Evolutionary conservation across 2,329 filamentous ascomycete genomes (phyloP).

Genomic region (Colletotrichum tropicale): DNA sequence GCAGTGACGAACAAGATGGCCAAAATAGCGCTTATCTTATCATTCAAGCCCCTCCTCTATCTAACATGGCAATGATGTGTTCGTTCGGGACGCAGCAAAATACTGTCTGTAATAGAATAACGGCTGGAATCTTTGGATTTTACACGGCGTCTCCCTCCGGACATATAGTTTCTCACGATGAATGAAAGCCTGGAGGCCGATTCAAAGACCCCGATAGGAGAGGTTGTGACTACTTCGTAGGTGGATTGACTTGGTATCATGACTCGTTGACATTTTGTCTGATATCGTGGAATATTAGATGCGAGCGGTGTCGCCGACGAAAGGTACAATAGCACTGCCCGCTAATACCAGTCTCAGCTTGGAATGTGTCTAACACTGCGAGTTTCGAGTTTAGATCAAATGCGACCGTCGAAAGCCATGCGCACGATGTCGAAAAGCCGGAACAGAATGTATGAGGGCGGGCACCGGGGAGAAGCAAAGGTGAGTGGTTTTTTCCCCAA

Average conservation of each 20-base stretch:
- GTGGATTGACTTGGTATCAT: neutral
- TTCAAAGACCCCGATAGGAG: neutral
- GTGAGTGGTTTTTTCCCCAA: slow-evolving; percentile 24
- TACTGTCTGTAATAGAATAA: neutral
- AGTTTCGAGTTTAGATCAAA: slow-evolving; percentile 44
- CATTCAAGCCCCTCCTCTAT: neutral
- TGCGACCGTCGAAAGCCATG: slow-evolving; percentile 57
- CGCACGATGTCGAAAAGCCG: slow-evolving; percentile 48
- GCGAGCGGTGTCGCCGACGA: slow-evolving; percentile 46
- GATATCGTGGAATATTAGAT: slow-evolving; percentile 30
- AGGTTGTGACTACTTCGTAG: neutral
- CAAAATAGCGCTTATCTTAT: neutral
- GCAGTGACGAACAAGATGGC: neutral
- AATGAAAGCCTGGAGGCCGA: neutral
- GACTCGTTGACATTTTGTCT: neutral
- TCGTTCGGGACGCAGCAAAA: neutral
- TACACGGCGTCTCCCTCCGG: neutral
- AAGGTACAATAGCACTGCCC: slow-evolving; percentile 35
- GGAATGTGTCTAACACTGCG: slow-evolving; percentile 27
- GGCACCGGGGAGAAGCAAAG: slow-evolving; percentile 47
- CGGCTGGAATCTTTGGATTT: neutral
- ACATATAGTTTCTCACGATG: neutral
- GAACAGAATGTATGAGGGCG: slow-evolving; percentile 42
- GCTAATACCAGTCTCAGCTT: neutral
- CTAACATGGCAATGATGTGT: neutral